Conservation (phyloP, 148 eudicot genomes). For the Persicaria tinctoria region DNA sequence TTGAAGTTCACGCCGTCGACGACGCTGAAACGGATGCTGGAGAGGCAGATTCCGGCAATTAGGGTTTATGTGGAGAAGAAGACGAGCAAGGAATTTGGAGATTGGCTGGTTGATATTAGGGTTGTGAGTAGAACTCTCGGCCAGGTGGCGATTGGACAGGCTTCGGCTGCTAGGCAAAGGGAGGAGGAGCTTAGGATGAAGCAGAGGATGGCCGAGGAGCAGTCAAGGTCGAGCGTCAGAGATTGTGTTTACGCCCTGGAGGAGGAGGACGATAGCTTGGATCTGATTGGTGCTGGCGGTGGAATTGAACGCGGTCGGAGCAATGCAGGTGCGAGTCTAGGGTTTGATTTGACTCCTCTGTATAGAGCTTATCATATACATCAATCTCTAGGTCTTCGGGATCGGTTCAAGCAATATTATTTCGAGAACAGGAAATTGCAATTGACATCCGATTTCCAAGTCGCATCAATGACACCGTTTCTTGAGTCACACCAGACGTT, state of each 20-base stretch:
- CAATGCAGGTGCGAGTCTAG: constrained; percentile 27
- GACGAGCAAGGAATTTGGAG: constrained; percentile 68
- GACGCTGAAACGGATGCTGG: constrained; percentile 60
- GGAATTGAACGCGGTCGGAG: constrained; percentile 22
- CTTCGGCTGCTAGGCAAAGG: constrained; percentile 80
- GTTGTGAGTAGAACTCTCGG: constrained; percentile 76
- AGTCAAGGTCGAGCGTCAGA: constrained; percentile 65
- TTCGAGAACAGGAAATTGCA: constrained; percentile 90
- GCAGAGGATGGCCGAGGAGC: constrained; percentile 95
- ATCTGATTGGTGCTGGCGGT: constrained; percentile 22
- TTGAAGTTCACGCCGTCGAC: constrained; percentile 44
- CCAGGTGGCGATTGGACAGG: constrained; percentile 91
- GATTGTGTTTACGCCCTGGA: constrained; percentile 82
- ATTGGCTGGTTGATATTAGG: constrained; percentile 95
- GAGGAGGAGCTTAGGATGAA: constrained; percentile 88
- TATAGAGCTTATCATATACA: constrained; percentile 86
- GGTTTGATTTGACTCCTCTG: constrained; percentile 79
- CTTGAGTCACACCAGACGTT: constrained; percentile 93
- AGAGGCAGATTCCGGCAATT: constrained; percentile 65
- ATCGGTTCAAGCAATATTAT: constrained; percentile 71
- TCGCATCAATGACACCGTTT: constrained; percentile 90
- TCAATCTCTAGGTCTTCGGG: constrained; percentile 68
- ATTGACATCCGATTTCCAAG: constrained; percentile 92
- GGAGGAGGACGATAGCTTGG: constrained; percentile 72
- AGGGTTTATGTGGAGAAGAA: constrained; percentile 58